These are phyloP conservation scores for Aegilops sharonensis DNA, from an alignment of 176 grass and related monocot genomes.

Conservation along the genomic window DNA sequence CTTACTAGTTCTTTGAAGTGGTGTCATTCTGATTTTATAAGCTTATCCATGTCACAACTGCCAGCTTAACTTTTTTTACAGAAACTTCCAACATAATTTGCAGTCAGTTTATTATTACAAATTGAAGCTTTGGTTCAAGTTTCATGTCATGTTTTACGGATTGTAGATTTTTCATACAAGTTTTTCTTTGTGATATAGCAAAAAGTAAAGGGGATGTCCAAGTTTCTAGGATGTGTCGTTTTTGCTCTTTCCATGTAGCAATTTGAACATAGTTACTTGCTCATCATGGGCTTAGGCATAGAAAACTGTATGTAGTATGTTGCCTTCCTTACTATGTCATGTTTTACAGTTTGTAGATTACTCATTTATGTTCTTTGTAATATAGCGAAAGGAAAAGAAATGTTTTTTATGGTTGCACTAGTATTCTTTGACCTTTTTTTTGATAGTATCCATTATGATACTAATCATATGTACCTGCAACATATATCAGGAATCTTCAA, in stretches of 20 bases:
- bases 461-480: neutral
- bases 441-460: neutral
- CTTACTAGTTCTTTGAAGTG: neutral
- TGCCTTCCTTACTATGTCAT: neutral
- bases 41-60: neutral
- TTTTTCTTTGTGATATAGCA: neutral
- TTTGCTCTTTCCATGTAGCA: neutral
- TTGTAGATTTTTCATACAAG: neutral
- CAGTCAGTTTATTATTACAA: neutral
- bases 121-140: constrained; percentile 11
- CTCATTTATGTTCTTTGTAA: no score
- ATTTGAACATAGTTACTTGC: neutral
- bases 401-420: neutral
- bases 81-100: neutral
- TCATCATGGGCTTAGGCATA: neutral
- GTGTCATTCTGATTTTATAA: neutral
- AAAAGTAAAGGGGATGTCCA: neutral
- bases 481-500: constrained; percentile 41
- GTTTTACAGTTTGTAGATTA: no score
- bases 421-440: constrained; percentile 1
- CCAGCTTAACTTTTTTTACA: neutral
- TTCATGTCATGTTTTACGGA: constrained; percentile 9
- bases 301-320: constrained; percentile 12
- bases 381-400: no score
- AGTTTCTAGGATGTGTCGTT: neutral